phyloP scores from a whole-genome alignment of 768 basidiomycete species.

The Boletus fagicola region DNA sequence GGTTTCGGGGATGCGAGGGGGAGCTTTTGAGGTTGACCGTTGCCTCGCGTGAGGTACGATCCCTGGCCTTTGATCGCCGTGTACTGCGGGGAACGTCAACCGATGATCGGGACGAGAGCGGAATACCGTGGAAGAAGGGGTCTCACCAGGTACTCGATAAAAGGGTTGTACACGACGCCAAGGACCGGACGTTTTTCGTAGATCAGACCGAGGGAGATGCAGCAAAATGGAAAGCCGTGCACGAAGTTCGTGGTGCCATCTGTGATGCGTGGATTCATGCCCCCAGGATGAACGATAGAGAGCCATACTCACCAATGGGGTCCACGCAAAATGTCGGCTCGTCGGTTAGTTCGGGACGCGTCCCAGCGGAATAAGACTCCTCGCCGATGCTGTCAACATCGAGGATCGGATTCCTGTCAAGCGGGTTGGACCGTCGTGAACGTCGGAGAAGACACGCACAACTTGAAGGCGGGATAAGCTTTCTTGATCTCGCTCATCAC shows the following conservation, averaged over 20 bases:
- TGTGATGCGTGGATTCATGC: conserved; percentile 24
- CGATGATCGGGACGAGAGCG: not conserved
- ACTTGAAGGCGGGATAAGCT: conserved; percentile 73
- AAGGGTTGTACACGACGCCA: conserved; percentile 93
- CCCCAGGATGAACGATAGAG: not conserved
- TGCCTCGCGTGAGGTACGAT: conserved; percentile 63
- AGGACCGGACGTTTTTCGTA: conserved; percentile 78
- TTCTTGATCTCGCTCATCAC: conserved; percentile 66
- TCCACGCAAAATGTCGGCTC: conserved; percentile 95
- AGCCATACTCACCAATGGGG: conserved; percentile 69
- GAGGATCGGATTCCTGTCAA: not conserved
- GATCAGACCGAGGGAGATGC: conserved; percentile 89
- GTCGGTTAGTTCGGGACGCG: conserved; percentile 68
- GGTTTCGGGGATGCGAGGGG: conserved; percentile 67
- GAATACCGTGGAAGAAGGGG: not conserved
- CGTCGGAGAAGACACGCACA: conserved; percentile 54
- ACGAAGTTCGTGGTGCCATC: conserved; percentile 90
- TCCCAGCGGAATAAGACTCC: conserved; percentile 84
- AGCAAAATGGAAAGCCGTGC: conserved; percentile 82
- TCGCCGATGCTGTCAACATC: conserved; percentile 82
- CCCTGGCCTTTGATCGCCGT: conserved; percentile 78
- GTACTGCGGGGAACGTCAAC: conserved; percentile 46
- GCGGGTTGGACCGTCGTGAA: not conserved
- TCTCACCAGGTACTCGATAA: conserved; percentile 74
- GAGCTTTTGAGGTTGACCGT: conserved; percentile 49